A percentile compares a stretch with the other conserved stretches of the same genome.
phyloP scores from a whole-genome alignment of 192 early-diverging fungal species.

The Ramicandelaber brevisporus region DNA sequence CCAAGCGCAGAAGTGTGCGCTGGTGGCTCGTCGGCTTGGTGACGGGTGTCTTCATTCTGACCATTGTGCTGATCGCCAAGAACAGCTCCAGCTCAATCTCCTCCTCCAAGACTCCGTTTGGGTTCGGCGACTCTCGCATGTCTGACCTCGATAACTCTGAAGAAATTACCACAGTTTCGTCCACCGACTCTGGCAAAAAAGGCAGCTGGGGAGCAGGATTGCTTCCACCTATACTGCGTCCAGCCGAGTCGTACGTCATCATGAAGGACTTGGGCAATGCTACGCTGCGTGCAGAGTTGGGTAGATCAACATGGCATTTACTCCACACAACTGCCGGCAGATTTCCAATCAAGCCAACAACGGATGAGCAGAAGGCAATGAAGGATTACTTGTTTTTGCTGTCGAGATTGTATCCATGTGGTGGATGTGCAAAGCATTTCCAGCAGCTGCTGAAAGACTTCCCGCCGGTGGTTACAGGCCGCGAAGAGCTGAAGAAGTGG shows the following conservation, averaged over 20 bases:
- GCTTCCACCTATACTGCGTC: too few species aligned
- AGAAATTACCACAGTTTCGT: too few species aligned
- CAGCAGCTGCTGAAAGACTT: conserved; percentile 41
- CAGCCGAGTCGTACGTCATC: conserved; percentile 23
- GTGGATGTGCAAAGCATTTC: conserved; percentile 85
- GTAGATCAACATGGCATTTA: conserved; percentile 70
- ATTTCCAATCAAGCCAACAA: conserved; percentile 56
- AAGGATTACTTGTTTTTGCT: conserved; percentile 59
- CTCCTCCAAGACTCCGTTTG: too few species aligned
- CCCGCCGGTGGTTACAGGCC: conserved; percentile 52
- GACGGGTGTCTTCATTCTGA: too few species aligned
- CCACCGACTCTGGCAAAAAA: too few species aligned
- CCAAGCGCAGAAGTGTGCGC: too few species aligned
- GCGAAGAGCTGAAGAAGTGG: conserved; percentile 55
- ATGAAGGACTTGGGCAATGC: conserved; percentile 49
- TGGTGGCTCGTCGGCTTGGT: too few species aligned
- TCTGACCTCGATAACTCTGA: too few species aligned
- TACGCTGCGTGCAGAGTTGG: conserved; percentile 54
- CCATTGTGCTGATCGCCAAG: too few species aligned
- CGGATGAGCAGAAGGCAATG: conserved; percentile 46
- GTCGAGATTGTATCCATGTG: conserved; percentile 80
- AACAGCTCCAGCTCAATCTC: too few species aligned
- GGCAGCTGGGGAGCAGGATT: too few species aligned
- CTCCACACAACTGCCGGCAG: conserved; percentile 79
- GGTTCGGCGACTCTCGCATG: too few species aligned